These are phyloP conservation scores for Myxozyma neglecta DNA, from an alignment of 805 yeast species.

Conservation along the genomic window DNA sequence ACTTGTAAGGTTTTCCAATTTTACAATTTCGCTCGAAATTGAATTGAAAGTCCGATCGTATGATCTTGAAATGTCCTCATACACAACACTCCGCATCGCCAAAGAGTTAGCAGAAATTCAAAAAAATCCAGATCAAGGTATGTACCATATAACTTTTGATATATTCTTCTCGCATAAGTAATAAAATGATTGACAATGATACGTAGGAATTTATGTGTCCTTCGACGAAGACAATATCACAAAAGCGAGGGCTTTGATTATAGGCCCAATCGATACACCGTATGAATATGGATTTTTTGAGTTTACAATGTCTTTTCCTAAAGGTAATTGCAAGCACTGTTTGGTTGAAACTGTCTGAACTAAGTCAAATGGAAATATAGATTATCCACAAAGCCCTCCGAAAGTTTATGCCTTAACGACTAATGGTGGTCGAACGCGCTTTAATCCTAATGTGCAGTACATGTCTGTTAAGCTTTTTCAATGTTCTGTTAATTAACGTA, in stretches of 20 bases:
- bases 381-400: constrained; percentile 19
- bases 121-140: constrained; percentile 17
- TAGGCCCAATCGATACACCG: constrained; percentile 18
- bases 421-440: constrained; percentile 20
- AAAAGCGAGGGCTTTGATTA: constrained; percentile 12
- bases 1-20: background rate
- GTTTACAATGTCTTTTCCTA: constrained; percentile 9
- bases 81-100: constrained; percentile 11
- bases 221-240: constrained; percentile 17
- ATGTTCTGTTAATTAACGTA: background rate
- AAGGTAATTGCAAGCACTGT: background rate
- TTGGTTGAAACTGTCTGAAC: background rate
- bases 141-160: background rate
- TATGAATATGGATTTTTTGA: constrained; percentile 23
- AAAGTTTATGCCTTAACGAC: constrained; percentile 17
- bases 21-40: background rate
- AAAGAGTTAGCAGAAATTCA: constrained; percentile 20
- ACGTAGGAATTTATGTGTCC: constrained; percentile 10
- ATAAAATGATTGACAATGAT: background rate
- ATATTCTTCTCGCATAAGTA: background rate
- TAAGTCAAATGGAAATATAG: background rate
- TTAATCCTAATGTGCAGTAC: constrained; percentile 16
- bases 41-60: background rate
- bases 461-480: background rate
- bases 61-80: background rate